Evolutionary conservation across 306 rosid species (phyloP).

Genomic region (Begonia loranthoides): DNA sequence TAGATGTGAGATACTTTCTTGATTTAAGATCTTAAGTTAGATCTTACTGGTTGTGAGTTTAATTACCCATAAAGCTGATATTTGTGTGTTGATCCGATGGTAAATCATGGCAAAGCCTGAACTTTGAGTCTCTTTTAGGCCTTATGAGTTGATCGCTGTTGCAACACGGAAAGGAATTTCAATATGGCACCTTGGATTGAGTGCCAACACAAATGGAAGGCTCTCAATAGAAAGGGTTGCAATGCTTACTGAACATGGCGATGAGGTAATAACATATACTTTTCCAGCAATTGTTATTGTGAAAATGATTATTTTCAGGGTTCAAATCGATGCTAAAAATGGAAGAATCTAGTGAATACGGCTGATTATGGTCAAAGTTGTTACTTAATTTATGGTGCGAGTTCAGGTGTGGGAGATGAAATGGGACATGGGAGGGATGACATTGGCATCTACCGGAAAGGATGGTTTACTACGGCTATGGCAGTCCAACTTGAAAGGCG

Average conservation of each 20-base stretch:
- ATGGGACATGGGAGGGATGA: slow-evolving; percentile 99
- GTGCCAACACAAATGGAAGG: slow-evolving; percentile 61
- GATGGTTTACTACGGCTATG: slow-evolving; percentile 74
- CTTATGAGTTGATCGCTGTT: slow-evolving; percentile 63
- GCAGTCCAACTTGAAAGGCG: slow-evolving; percentile 78
- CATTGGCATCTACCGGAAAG: slow-evolving; percentile 68
- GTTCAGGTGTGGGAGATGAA: slow-evolving; percentile 88
- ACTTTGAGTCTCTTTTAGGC: slow-evolving; percentile 30
- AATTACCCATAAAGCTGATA: too few species aligned
- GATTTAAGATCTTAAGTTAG: too few species aligned
- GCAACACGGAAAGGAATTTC: slow-evolving; percentile 63
- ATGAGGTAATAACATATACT: slow-evolving; percentile 36
- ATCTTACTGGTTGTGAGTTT: too few species aligned
- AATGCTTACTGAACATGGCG: slow-evolving; percentile 49
- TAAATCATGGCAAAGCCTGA: too few species aligned
- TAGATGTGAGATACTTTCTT: too few species aligned
- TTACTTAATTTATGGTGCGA: not conserved
- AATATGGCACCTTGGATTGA: slow-evolving; percentile 78
- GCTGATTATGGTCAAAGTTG: too few species aligned
- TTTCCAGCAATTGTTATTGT: not conserved
- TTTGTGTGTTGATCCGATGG: too few species aligned
- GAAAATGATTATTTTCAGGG: too few species aligned
- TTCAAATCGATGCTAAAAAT: too few species aligned
- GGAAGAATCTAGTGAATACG: too few species aligned
- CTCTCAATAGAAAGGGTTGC: slow-evolving; percentile 65